phyloP scores from a whole-genome alignment of 2,329 filamentous ascomycete species.

The Verticillium alfalfae region DNA sequence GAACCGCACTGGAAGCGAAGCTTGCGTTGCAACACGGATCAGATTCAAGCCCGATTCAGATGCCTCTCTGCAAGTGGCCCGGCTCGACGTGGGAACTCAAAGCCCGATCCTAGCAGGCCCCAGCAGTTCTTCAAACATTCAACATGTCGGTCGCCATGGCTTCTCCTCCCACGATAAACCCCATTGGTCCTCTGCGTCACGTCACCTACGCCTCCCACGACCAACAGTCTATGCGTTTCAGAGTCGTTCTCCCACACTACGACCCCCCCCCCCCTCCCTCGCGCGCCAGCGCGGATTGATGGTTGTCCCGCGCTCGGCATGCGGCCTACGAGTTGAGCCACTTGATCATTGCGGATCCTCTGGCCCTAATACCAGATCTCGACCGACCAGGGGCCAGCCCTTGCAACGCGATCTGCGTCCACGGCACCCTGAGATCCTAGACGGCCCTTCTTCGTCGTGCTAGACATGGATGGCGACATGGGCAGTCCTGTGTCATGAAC shows the following conservation, averaged over 20 bases:
- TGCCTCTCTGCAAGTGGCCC: too few species aligned
- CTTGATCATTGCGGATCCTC: background rate
- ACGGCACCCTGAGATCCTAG: background rate
- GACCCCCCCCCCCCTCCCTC: background rate
- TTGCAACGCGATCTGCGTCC: background rate
- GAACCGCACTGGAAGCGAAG: too few species aligned
- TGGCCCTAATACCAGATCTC: background rate
- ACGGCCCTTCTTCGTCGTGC: background rate
- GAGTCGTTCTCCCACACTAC: background rate
- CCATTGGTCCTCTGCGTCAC: background rate
- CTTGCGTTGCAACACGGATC: too few species aligned
- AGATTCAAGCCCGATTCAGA: too few species aligned
- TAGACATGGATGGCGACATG: background rate
- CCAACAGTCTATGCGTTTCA: background rate
- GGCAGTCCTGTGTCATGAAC: background rate
- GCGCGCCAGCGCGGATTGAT: background rate
- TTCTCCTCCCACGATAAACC: background rate
- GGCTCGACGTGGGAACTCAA: too few species aligned
- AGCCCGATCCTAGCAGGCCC: background rate
- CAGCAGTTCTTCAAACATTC: background rate
- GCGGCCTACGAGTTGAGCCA: background rate
- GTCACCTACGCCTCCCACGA: background rate
- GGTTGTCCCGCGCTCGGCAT: background rate
- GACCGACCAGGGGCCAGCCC: background rate
- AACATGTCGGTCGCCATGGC: background rate